Conservation (phyloP, 2,329 filamentous ascomycete species). For the Chaetomium sp. region DNA sequence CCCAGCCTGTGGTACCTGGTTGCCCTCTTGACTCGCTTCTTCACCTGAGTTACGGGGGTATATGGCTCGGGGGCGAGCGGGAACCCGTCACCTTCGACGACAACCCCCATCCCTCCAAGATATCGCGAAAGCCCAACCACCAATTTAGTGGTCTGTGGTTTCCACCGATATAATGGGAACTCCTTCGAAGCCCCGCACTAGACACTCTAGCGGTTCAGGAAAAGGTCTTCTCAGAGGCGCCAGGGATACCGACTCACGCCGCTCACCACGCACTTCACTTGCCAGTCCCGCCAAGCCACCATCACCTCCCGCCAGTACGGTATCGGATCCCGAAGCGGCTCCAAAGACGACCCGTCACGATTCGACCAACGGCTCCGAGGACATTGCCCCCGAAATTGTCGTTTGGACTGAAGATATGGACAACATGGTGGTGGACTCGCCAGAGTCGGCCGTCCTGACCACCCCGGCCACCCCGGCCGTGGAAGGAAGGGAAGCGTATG, state of each 20-base stretch:
- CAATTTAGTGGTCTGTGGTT: slow-evolving; percentile 9
- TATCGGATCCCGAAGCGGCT: slow-evolving; percentile 22
- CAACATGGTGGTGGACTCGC: slow-evolving; percentile 39
- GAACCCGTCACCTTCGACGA: slow-evolving; percentile 28
- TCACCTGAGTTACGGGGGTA: slow-evolving; percentile 8
- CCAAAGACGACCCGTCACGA: slow-evolving; percentile 7
- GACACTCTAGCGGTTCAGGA: slow-evolving; percentile 36
- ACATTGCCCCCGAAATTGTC: slow-evolving; percentile 48
- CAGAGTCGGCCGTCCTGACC: slow-evolving; percentile 29
- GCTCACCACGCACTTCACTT: slow-evolving; percentile 34
- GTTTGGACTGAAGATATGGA: slow-evolving; percentile 51
- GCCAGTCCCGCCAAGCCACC: slow-evolving; percentile 27
- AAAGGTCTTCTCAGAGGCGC: slow-evolving; percentile 34
- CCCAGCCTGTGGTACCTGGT: slow-evolving; percentile 20
- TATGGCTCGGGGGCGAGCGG: slow-evolving; percentile 28
- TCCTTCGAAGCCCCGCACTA: slow-evolving; percentile 33
- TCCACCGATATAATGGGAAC: slow-evolving; percentile 31
- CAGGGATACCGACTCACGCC: slow-evolving; percentile 42
- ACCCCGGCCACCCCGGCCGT: slow-evolving; percentile 18
- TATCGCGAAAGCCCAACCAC: slow-evolving; percentile 18
- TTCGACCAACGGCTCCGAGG: slow-evolving; percentile 31
- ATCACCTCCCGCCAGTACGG: slow-evolving; percentile 27
- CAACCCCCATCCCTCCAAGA: slow-evolving; percentile 18
- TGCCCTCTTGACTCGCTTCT: not conserved
- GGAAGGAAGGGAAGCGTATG: slow-evolving; percentile 31